Percentiles rank a stretch among this genome's conserved stretches.
phyloP scores from a whole-genome alignment of 2,329 filamentous ascomycete species.

The Beauveria scarabaeidicola region DNA sequence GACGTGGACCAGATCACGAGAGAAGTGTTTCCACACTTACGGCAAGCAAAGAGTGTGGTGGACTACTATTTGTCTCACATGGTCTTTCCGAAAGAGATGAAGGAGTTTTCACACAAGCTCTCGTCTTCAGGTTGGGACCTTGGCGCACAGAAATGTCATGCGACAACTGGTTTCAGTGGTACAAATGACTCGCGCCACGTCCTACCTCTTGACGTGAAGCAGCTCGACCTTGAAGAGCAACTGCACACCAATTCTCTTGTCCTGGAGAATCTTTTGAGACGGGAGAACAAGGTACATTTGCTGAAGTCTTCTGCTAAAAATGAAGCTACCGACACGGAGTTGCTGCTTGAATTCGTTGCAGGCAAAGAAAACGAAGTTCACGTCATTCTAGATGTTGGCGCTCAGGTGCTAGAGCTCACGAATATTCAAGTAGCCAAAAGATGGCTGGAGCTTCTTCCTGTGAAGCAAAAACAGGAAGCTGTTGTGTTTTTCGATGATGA shows the following conservation, averaged over 20 bases:
- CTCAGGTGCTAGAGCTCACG: slow-evolving; percentile 56
- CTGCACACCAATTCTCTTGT: slow-evolving; percentile 62
- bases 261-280: slow-evolving; percentile 46
- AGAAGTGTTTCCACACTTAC: slow-evolving; percentile 45
- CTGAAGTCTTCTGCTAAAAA: background rate
- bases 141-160: slow-evolving; percentile 34
- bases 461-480: slow-evolving; percentile 12
- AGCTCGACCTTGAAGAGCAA: slow-evolving; percentile 27
- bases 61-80: slow-evolving; percentile 55
- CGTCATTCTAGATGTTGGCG: slow-evolving; percentile 64
- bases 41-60: slow-evolving; percentile 43
- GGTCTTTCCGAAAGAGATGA: slow-evolving; percentile 54
- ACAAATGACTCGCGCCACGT: slow-evolving; percentile 55
- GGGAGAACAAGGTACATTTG: slow-evolving; percentile 37
- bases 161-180: slow-evolving; percentile 60
- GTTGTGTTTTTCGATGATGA: slow-evolving; percentile 50
- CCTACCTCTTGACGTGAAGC: slow-evolving; percentile 44
- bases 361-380: slow-evolving; percentile 25
- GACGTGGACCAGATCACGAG: slow-evolving; percentile 39
- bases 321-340: slow-evolving; percentile 19
- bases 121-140: slow-evolving; percentile 63
- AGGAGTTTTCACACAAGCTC: slow-evolving; percentile 55
- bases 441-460: slow-evolving; percentile 37
- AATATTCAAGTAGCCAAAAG: slow-evolving; percentile 44
- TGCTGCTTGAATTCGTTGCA: slow-evolving; percentile 30